Percentiles rank a stretch among this genome's conserved stretches.
These are phyloP conservation scores for Westerdykella sp. DNA, from an alignment of 2,329 filamentous ascomycete species.

Conservation along the genomic window DNA sequence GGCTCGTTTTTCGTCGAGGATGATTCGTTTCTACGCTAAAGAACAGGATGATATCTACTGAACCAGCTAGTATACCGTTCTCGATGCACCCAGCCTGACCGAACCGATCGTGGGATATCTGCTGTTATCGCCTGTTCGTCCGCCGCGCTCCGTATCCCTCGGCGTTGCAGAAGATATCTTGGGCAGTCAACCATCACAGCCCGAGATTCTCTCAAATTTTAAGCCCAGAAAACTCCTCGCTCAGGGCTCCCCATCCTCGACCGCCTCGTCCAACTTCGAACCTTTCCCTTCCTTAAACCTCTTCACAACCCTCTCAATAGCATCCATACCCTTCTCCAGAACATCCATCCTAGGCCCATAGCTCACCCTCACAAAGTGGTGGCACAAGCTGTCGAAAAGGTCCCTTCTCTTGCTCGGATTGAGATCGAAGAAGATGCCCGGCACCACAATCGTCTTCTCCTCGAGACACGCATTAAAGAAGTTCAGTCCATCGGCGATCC, in stretches of 20 bases:
- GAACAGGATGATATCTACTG: background rate
- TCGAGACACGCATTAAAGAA: constrained; percentile 93
- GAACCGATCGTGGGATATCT: no score
- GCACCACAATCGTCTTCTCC: constrained; percentile 94
- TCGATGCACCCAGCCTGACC: background rate
- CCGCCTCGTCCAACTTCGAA: constrained; percentile 11
- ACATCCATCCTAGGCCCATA: constrained; percentile 39
- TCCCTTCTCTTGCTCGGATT: constrained; percentile 87
- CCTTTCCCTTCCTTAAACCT: constrained; percentile 38
- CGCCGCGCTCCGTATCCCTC: no score
- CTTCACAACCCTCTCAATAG: constrained; percentile 37
- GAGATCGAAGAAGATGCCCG: constrained; percentile 95
- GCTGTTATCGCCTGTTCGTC: no score
- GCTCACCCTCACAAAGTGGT: constrained; percentile 47
- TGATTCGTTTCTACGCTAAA: no score
- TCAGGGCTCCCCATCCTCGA: background rate
- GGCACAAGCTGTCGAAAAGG: constrained; percentile 89
- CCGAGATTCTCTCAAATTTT: no score
- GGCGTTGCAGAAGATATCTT: no score
- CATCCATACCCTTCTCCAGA: constrained; percentile 36
- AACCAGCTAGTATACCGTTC: background rate
- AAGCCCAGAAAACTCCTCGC: background rate
- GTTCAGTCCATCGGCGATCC: constrained; percentile 87
- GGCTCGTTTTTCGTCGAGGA: no score
- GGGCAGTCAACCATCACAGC: no score